Evolutionary conservation across 2,329 filamentous ascomycete species (phyloP).

Genomic region (Chrysoporthe austroafricana): DNA sequence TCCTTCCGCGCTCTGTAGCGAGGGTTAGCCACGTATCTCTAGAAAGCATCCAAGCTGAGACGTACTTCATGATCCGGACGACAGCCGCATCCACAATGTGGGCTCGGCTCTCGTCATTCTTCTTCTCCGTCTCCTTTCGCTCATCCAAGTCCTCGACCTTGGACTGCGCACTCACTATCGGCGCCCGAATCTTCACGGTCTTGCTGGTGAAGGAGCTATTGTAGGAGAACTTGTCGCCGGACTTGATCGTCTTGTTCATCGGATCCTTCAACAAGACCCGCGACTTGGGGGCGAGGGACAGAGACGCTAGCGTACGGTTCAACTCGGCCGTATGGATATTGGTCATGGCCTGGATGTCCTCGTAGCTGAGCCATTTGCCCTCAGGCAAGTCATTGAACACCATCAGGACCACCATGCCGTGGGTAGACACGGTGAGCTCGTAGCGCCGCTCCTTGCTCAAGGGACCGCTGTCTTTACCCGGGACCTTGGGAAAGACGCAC

Average conservation of each 20-base stretch:
- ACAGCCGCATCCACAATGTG: constrained; percentile 77
- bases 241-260: constrained; percentile 74
- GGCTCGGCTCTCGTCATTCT: constrained; percentile 72
- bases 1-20: constrained; percentile 70
- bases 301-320: constrained; percentile 75
- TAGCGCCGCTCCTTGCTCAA: constrained; percentile 72
- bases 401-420: constrained; percentile 86
- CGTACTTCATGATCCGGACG: constrained; percentile 85
- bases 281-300: constrained; percentile 83
- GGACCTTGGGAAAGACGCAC: constrained; percentile 73
- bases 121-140: constrained; percentile 72
- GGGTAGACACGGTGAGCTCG: constrained; percentile 90
- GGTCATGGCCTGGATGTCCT: constrained; percentile 82
- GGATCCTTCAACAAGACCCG: constrained; percentile 81
- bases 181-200: constrained; percentile 85
- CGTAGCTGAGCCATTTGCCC: constrained; percentile 57
- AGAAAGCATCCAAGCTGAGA: constrained; percentile 31
- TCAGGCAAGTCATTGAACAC: constrained; percentile 81
- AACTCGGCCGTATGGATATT: constrained; percentile 78
- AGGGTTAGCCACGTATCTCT: constrained; percentile 36
- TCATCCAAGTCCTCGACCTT: constrained; percentile 79
- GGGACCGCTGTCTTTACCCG: constrained; percentile 67
- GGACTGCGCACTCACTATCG: constrained; percentile 78
- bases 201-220: constrained; percentile 83
- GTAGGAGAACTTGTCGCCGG: constrained; percentile 78